These are phyloP conservation scores for Cyclotella baltica DNA, from an alignment of 108 stramenopile species.

Conservation along the genomic window DNA sequence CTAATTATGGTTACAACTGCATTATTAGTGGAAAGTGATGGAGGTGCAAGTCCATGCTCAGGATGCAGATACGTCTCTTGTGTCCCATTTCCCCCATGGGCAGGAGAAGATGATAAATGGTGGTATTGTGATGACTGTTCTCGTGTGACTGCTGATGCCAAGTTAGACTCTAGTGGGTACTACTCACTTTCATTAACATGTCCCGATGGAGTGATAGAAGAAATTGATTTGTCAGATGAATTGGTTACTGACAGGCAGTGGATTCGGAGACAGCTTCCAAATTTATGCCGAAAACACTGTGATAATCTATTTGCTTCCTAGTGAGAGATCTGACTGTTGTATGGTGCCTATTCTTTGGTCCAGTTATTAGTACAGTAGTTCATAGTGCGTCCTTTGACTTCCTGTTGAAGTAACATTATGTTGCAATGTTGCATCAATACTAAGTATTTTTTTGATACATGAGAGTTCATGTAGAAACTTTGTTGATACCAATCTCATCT, in stretches of 20 bases:
- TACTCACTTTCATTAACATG: slow-evolving; percentile 65
- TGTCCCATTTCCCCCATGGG: slow-evolving; percentile 80
- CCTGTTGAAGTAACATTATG: too few species aligned
- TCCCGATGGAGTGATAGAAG: slow-evolving; percentile 69
- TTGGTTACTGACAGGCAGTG: slow-evolving; percentile 58
- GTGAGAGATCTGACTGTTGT: too few species aligned
- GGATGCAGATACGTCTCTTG: slow-evolving; percentile 84
- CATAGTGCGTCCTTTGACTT: too few species aligned
- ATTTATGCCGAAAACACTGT: slow-evolving; percentile 67
- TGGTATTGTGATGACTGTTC: slow-evolving; percentile 93
- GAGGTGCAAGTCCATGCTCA: slow-evolving; percentile 67
- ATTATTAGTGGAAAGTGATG: slow-evolving; percentile 70
- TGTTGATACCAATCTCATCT: too few species aligned
- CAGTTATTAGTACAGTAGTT: too few species aligned
- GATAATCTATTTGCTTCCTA: slow-evolving; percentile 60
- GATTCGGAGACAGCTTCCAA: slow-evolving; percentile 62
- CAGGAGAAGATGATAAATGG: slow-evolving; percentile 76
- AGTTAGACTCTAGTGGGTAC: slow-evolving; percentile 51
- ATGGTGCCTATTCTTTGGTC: too few species aligned
- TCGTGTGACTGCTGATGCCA: slow-evolving; percentile 57
- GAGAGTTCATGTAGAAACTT: too few species aligned
- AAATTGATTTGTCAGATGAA: slow-evolving; percentile 59
- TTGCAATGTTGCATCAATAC: too few species aligned
- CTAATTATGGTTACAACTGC: slow-evolving; percentile 72
- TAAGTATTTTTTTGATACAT: too few species aligned